phyloP scores from a whole-genome alignment of 106 monocot genomes.

The Agapanthus africanus region DNA sequence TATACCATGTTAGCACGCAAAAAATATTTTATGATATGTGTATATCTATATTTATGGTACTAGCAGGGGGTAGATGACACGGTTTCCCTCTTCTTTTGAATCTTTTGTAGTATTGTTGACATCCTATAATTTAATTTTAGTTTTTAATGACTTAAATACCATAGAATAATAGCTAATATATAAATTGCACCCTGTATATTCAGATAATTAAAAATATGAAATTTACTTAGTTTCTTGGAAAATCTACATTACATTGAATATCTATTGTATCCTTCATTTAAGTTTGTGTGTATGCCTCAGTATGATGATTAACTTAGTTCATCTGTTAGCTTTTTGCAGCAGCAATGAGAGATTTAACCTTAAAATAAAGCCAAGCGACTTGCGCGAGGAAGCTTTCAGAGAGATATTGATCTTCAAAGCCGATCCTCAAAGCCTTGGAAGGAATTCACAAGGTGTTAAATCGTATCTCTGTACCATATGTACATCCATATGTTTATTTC shows the following conservation, averaged over 20 bases:
- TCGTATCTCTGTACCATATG: slow-evolving; percentile 12
- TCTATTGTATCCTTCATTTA: neutral
- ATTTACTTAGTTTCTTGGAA: neutral
- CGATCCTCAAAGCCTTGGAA: neutral
- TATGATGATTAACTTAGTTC: neutral
- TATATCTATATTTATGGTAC: too few relatives aligned
- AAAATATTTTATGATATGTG: too few relatives aligned
- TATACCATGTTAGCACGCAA: too few relatives aligned
- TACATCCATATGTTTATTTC: neutral
- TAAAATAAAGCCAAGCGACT: slow-evolving; percentile 4
- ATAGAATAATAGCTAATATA: neutral
- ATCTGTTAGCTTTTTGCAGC: slow-evolving; percentile 29
- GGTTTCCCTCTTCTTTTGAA: neutral
- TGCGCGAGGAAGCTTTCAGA: neutral
- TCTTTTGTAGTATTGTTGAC: neutral
- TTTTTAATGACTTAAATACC: neutral
- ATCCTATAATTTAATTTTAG: neutral
- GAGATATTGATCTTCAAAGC: neutral
- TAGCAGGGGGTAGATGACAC: neutral
- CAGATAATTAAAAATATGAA: neutral
- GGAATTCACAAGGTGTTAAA: neutral
- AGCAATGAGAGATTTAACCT: slow-evolving; percentile 21
- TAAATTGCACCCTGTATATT: neutral
- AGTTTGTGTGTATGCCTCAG: neutral
- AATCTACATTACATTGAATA: neutral